A percentile compares a stretch with the other conserved stretches of the same genome.
Evolutionary conservation across 2,329 filamentous ascomycete genomes (phyloP).

Genomic region (Alternaria sp.): DNA sequence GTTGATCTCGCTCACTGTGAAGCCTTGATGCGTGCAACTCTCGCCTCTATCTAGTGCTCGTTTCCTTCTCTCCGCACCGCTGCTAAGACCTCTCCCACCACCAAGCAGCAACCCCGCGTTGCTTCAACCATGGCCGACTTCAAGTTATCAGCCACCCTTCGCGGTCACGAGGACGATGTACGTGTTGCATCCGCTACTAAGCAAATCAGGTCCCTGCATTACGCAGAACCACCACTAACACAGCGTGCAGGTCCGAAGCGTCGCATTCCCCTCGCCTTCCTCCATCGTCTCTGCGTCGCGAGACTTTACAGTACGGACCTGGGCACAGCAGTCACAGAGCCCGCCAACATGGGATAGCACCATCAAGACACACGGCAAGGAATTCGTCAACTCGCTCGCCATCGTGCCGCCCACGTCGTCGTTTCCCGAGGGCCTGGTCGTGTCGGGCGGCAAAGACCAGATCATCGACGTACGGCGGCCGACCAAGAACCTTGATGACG

Average conservation of each 20-base stretch:
- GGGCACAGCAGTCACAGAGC: slow-evolving; percentile 73
- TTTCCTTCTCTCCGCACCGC: slow-evolving; percentile 22
- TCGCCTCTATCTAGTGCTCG: slow-evolving; percentile 7
- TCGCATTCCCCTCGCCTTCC: slow-evolving; percentile 78
- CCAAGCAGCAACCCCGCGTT: slow-evolving; percentile 33
- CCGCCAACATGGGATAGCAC: slow-evolving; percentile 79
- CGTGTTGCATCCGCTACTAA: background rate
- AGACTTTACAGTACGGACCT: slow-evolving; percentile 88
- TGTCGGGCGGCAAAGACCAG: slow-evolving; percentile 89
- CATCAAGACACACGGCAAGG: slow-evolving; percentile 80
- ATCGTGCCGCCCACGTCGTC: slow-evolving; percentile 74
- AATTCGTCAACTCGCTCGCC: slow-evolving; percentile 87
- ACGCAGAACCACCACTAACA: background rate
- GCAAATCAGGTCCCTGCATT: too few relatives aligned
- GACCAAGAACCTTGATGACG: slow-evolving; percentile 70
- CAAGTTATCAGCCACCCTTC: slow-evolving; percentile 90
- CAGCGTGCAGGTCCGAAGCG: slow-evolving; percentile 77
- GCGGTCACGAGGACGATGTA: slow-evolving; percentile 94
- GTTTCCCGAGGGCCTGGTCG: slow-evolving; percentile 80
- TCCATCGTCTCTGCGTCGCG: slow-evolving; percentile 85
- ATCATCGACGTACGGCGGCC: slow-evolving; percentile 90
- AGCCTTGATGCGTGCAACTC: slow-evolving; percentile 17
- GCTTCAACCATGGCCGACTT: slow-evolving; percentile 74
- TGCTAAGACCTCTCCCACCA: slow-evolving; percentile 16
- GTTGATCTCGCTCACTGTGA: background rate